phyloP scores from a whole-genome alignment of 179 eudicot genomes.

The Silene coronaria region DNA sequence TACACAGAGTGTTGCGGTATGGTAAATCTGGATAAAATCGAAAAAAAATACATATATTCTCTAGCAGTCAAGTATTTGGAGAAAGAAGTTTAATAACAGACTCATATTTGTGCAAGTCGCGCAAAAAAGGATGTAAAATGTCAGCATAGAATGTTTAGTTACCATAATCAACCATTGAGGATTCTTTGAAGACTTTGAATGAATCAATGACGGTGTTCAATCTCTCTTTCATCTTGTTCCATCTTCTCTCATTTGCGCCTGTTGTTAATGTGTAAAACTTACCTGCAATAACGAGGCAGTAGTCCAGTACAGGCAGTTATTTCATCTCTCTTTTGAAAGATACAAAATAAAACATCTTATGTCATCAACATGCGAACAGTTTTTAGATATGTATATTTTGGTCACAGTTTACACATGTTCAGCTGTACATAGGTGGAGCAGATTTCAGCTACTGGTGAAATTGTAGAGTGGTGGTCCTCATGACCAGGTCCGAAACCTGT shows the following conservation, averaged over 20 bases:
- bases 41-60: constrained; percentile 17
- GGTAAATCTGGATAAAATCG: constrained; percentile 8
- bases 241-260: constrained; percentile 92
- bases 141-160: constrained; percentile 26
- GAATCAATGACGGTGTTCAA: constrained; percentile 74
- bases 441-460: not conserved
- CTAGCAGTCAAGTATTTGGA: constrained; percentile 19
- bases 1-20: constrained; percentile 18
- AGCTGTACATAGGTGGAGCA: too few relatives aligned
- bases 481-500: too few relatives aligned
- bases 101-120: constrained; percentile 31
- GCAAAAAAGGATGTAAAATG: constrained; percentile 27
- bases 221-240: constrained; percentile 96
- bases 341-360: not conserved
- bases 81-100: not conserved
- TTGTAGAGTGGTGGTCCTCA: too few relatives aligned
- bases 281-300: constrained; percentile 44
- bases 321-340: not conserved
- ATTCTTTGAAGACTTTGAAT: constrained; percentile 74
- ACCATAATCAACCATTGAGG: constrained; percentile 45
- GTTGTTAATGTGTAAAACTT: constrained; percentile 88
- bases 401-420: not conserved
- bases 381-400: not conserved
- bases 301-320: not conserved
- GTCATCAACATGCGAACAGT: not conserved